Conservation (phyloP, 441 rosid genomes). For the Codiaeum variegatum region DNA sequence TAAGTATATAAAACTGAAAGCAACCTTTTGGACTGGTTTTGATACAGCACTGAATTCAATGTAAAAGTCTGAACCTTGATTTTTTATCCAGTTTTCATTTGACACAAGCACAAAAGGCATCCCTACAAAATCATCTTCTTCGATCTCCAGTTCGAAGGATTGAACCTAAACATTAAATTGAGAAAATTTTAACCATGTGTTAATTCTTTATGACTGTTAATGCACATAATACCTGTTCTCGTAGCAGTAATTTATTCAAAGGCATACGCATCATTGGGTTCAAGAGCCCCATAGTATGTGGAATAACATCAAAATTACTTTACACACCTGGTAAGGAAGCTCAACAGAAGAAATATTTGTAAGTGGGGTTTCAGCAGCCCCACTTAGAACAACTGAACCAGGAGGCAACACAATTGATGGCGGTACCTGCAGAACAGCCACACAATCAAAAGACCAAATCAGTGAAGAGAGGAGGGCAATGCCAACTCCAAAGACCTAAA, state of each 20-base stretch:
- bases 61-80: slow-evolving; percentile 79
- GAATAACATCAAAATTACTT: slow-evolving; percentile 17
- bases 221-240: background rate
- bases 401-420: slow-evolving; percentile 62
- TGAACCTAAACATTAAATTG: slow-evolving; percentile 56
- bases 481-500: slow-evolving; percentile 21
- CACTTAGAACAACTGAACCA: slow-evolving; percentile 57
- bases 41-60: slow-evolving; percentile 48
- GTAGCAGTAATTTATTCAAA: background rate
- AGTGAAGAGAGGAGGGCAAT: slow-evolving; percentile 13
- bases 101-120: slow-evolving; percentile 85
- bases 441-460: slow-evolving; percentile 14
- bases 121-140: slow-evolving; percentile 65
- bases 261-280: slow-evolving; percentile 17
- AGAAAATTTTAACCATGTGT: slow-evolving; percentile 6
- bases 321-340: slow-evolving; percentile 63
- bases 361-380: slow-evolving; percentile 67
- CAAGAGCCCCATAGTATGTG: slow-evolving; percentile 16
- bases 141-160: slow-evolving; percentile 66
- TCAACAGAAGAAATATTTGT: slow-evolving; percentile 34
- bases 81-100: slow-evolving; percentile 81
- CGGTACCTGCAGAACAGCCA: slow-evolving; percentile 68
- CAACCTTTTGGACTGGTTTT: slow-evolving; percentile 68
- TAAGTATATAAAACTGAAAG: slow-evolving; percentile 15
- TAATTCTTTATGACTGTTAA: background rate